Conservation (phyloP, 768 basidiomycete species). For the Termitomyces sp. region DNA sequence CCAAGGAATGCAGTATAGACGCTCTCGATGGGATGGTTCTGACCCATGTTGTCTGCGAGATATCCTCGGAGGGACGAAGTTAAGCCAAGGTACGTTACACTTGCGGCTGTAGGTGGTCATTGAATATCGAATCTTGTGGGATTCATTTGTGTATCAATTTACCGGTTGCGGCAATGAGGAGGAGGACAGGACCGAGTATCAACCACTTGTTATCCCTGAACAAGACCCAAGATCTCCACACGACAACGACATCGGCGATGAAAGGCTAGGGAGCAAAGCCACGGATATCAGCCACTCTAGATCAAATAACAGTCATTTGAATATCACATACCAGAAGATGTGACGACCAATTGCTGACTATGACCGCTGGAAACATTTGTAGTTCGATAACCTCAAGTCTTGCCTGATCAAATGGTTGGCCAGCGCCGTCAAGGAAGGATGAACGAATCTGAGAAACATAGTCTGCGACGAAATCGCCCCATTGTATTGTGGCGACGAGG, state of each 20-base stretch:
- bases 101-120: neutral
- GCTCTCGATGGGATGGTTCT: neutral
- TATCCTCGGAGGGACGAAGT: neutral
- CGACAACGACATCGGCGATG: slow-evolving; percentile 4
- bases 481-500: neutral
- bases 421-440: neutral
- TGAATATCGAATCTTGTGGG: neutral
- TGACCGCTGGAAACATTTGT: neutral
- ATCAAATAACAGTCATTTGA: neutral
- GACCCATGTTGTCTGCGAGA: neutral
- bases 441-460: neutral
- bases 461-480: slow-evolving; percentile 1
- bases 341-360: slow-evolving; percentile 3
- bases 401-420: neutral
- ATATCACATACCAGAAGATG: neutral
- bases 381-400: neutral
- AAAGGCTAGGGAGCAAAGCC: neutral
- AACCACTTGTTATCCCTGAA: slow-evolving; percentile 3
- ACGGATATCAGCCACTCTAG: neutral
- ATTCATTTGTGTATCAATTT: neutral
- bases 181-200: neutral
- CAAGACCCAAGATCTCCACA: slow-evolving; percentile 9
- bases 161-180: slow-evolving; percentile 5
- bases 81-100: slow-evolving; percentile 5
- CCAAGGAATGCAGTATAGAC: neutral